phyloP scores from a whole-genome alignment of 768 basidiomycete genomes.

The Xanthoconium purpureum region DNA sequence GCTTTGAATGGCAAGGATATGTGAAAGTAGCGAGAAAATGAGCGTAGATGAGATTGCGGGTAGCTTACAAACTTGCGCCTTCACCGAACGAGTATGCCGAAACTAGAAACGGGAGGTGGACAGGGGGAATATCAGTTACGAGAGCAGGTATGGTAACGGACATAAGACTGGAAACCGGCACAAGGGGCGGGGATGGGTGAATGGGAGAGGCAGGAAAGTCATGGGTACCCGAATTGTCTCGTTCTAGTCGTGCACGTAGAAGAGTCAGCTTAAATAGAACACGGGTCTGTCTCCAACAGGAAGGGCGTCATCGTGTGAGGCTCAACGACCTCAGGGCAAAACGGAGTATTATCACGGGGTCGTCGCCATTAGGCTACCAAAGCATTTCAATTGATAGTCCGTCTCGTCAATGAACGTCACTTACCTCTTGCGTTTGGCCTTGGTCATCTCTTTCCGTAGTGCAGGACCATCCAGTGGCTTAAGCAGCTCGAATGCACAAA shows the following conservation, averaged over 20 bases:
- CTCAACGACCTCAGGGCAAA: constrained; percentile 3
- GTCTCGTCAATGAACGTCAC: not conserved
- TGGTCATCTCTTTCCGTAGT: constrained; percentile 96
- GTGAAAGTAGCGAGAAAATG: constrained; percentile 26
- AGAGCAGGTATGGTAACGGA: constrained; percentile 29
- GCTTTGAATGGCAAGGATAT: constrained; percentile 12
- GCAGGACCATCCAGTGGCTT: constrained; percentile 95
- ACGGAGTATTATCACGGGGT: constrained; percentile 21
- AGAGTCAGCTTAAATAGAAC: constrained; percentile 20
- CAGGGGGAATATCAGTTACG: constrained; percentile 30
- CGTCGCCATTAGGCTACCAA: constrained; percentile 34
- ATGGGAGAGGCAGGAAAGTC: constrained; percentile 16
- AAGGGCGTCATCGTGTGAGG: constrained; percentile 6
- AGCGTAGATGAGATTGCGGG: constrained; percentile 31
- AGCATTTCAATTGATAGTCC: not conserved
- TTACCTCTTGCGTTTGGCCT: constrained; percentile 96
- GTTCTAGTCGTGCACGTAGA: constrained; percentile 25
- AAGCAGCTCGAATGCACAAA: constrained; percentile 96
- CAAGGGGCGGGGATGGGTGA: constrained; percentile 16
- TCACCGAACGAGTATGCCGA: constrained; percentile 25
- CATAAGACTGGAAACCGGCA: constrained; percentile 20
- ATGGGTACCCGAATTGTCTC: constrained; percentile 28
- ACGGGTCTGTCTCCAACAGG: constrained; percentile 13
- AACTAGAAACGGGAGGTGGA: constrained; percentile 13
- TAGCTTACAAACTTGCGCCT: constrained; percentile 34